These are phyloP conservation scores for Phytopythium helicoides DNA, from an alignment of 352 stramenopile genomes.

Conservation along the genomic window DNA sequence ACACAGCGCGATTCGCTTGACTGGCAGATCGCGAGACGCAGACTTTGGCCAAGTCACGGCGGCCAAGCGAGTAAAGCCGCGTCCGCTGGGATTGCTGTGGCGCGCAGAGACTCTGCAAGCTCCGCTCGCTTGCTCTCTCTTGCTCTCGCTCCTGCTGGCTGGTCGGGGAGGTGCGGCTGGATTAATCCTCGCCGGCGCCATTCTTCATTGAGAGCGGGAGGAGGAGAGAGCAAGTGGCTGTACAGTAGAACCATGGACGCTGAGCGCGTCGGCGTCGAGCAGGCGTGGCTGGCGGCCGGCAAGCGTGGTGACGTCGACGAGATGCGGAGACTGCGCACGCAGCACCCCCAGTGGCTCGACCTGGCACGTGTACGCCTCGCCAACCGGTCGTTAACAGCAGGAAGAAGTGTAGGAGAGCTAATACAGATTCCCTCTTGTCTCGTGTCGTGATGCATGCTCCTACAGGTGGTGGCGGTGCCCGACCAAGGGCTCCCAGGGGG, in stretches of 20 bases:
- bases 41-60: background rate
- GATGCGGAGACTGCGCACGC: conserved; percentile 13
- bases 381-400: conserved; percentile 1
- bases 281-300: conserved; percentile 14
- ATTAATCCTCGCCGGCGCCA: background rate
- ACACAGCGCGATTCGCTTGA: no score
- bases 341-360: conserved; percentile 20
- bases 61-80: background rate
- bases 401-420: no score
- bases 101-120: background rate
- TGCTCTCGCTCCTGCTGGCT: background rate
- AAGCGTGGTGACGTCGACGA: conserved; percentile 6
- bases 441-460: background rate
- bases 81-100: background rate
- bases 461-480: background rate
- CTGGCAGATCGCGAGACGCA: no score
- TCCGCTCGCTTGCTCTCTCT: background rate
- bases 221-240: background rate
- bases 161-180: no score
- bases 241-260: background rate
- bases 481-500: conserved; percentile 1
- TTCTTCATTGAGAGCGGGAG: background rate
- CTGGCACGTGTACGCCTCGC: conserved; percentile 8
- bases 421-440: no score
- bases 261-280: conserved; percentile 1